phyloP scores from a whole-genome alignment of 1,284 basidiomycete species.

The Ganoderma meredithae region DNA sequence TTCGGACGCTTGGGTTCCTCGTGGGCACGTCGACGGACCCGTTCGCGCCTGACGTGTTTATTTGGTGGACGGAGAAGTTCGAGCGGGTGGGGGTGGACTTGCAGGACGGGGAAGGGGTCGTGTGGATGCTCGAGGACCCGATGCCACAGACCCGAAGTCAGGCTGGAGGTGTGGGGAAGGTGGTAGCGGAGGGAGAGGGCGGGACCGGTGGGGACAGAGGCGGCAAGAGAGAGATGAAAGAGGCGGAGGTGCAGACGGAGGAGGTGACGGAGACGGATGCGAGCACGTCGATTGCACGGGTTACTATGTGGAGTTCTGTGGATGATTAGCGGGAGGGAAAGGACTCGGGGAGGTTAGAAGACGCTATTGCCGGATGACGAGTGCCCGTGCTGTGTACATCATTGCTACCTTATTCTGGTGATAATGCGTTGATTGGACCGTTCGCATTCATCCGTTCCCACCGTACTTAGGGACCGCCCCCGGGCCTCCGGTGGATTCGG shows the following conservation, averaged over 20 bases:
- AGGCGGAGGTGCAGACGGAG: constrained; percentile 4
- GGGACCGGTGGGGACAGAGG: constrained; percentile 32
- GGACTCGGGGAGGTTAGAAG: background rate
- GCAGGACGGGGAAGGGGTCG: constrained; percentile 59
- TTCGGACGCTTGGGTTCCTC: constrained; percentile 54
- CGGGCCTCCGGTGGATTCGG: background rate
- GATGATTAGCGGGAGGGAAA: background rate
- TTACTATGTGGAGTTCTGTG: background rate
- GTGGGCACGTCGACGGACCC: constrained; percentile 53
- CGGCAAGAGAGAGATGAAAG: constrained; percentile 1
- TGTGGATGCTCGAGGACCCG: constrained; percentile 45
- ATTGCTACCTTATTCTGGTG: constrained; percentile 3
- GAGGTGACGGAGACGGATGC: background rate
- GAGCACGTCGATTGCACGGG: background rate
- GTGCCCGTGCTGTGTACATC: constrained; percentile 14
- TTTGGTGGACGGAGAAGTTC: constrained; percentile 61
- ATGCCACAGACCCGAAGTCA: constrained; percentile 38
- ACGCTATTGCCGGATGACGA: constrained; percentile 11
- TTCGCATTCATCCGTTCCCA: background rate
- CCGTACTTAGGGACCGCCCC: background rate
- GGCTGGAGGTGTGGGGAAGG: background rate
- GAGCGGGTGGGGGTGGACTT: constrained; percentile 56
- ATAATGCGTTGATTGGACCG: background rate
- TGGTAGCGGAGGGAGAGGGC: background rate
- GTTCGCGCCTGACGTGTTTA: constrained; percentile 55